Base-by-base conservation (phyloP, 75 land plant species). In the Selaginella tamariscina region DNA sequence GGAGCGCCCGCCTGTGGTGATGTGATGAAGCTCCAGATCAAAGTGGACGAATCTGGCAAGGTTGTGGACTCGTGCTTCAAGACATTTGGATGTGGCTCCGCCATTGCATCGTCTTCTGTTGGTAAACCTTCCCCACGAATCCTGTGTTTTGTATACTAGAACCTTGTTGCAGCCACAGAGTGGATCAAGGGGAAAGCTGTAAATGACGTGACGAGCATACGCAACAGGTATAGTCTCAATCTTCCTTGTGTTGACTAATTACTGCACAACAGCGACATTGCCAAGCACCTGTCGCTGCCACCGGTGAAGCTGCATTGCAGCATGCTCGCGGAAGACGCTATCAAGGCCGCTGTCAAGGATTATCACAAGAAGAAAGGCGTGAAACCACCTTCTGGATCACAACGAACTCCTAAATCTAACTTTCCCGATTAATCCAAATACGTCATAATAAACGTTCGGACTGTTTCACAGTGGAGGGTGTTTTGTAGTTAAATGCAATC, bases 1-100 rank as follows among this genome's bases (percentile, higher is more conserved):
- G 96, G 96, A 0, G 96, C 96, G 2, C 96, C 96, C 0, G 96
- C 96, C 2, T 90, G 96, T 32, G 96, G 96, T 2, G 96, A 90
- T 77, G 92, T 90, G 59, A 90, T 90, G 96, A 90, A 88, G 86
- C 92, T 89, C 30, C 96, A 90, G 77, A 88, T 90, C 24, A 85
- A 74, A 79, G 88, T 90, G 44, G 96, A 90, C 69, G 31, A 66
- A 29, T 68, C 85, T 0, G 96, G 96, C 0, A 74, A 88, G 71
- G 83, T 90, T 27, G 81, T 77, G 27, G 96, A 90, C 68, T 83
- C 96, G 1, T 78, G 96, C 71, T 90, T 90, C 77, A 90, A 90
- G 79, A 90, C 96, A 66, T 90, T 90, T 63, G 96, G 96, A 0
- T 90, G 96, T 68, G 96, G 96, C 0, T 90, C 96, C 2, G 96